Conservation (phyloP, 495 filamentous ascomycete genomes). For the Xylaria curta region DNA sequence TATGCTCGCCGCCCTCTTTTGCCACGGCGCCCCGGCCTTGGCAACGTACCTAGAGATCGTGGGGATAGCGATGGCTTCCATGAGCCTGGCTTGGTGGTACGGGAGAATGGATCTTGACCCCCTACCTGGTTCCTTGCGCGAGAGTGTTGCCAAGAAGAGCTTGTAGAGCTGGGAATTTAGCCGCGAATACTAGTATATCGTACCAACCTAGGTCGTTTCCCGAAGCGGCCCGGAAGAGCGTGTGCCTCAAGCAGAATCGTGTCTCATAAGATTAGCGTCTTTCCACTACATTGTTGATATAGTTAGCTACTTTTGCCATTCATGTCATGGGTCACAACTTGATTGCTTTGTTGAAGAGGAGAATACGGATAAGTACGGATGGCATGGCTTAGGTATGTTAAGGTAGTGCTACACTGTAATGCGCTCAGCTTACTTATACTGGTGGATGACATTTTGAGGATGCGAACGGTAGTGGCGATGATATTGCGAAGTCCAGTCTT, state of each 20-base stretch:
- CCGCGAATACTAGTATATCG: slow-evolving; percentile 5
- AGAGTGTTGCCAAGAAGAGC: background rate
- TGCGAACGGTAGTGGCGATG: no score
- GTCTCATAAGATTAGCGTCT: background rate
- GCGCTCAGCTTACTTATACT: background rate
- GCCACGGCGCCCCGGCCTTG: background rate
- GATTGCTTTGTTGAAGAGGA: background rate
- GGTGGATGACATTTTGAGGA: background rate
- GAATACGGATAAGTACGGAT: background rate
- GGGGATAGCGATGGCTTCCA: background rate
- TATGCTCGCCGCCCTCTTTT: slow-evolving; percentile 6
- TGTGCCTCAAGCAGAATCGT: background rate
- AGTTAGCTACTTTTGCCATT: background rate
- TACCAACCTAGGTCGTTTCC: slow-evolving; percentile 6
- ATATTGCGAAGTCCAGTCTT: background rate
- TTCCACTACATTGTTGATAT: background rate
- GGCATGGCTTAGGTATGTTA: background rate
- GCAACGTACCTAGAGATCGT: background rate
- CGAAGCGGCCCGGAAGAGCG: slow-evolving; percentile 17
- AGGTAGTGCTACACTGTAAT: background rate
- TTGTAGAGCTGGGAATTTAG: slow-evolving; percentile 10
- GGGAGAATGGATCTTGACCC: background rate
- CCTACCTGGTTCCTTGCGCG: background rate
- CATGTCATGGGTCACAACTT: background rate
- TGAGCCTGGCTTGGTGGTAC: slow-evolving; percentile 1